A percentile compares a stretch with the other conserved stretches of the same genome.
phyloP scores from a whole-genome alignment of 2,329 filamentous ascomycete genomes.

The Westerdykella aurantiaca region DNA sequence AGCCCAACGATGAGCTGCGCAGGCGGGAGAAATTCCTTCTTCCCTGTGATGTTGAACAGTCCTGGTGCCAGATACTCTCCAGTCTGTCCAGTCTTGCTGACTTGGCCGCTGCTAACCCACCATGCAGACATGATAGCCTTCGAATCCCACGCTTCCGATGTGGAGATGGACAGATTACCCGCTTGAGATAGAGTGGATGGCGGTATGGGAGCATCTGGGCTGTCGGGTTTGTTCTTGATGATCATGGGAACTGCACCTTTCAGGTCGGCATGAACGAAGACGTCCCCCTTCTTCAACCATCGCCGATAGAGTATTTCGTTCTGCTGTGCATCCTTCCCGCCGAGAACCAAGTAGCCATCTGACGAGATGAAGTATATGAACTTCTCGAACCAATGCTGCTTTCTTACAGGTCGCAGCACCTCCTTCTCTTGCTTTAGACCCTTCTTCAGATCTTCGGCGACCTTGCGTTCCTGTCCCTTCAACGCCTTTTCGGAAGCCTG shows the following conservation, averaged over 20 bases:
- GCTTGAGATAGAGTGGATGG: slow-evolving; percentile 89
- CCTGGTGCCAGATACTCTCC: slow-evolving; percentile 77
- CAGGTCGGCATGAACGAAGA: slow-evolving; percentile 88
- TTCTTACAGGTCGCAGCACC: slow-evolving; percentile 73
- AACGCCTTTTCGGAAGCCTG: slow-evolving; percentile 76
- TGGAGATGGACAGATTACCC: slow-evolving; percentile 75
- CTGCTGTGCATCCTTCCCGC: slow-evolving; percentile 81
- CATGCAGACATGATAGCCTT: slow-evolving; percentile 94
- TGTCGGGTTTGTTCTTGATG: slow-evolving; percentile 78
- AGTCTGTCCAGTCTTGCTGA: slow-evolving; percentile 73
- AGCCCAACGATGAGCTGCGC: slow-evolving; percentile 83
- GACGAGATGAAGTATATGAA: slow-evolving; percentile 94
- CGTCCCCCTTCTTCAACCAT: slow-evolving; percentile 80
- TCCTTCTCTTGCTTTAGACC: slow-evolving; percentile 89
- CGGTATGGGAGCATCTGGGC: slow-evolving; percentile 78
- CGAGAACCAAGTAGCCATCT: slow-evolving; percentile 88
- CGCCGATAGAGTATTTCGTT: slow-evolving; percentile 86
- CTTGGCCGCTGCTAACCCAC: slow-evolving; percentile 89
- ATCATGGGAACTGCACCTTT: slow-evolving; percentile 78
- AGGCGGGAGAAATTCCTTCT: slow-evolving; percentile 87
- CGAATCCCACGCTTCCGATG: slow-evolving; percentile 88
- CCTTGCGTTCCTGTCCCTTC: slow-evolving; percentile 86
- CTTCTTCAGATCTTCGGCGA: slow-evolving; percentile 77
- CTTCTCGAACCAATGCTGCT: slow-evolving; percentile 93
- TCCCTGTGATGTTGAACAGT: slow-evolving; percentile 73